Evolutionary conservation across 192 early-diverging fungal genomes (phyloP), one percentile per base, ranked within the genome.

Genomic region (Mortierella antarctica): DNA sequence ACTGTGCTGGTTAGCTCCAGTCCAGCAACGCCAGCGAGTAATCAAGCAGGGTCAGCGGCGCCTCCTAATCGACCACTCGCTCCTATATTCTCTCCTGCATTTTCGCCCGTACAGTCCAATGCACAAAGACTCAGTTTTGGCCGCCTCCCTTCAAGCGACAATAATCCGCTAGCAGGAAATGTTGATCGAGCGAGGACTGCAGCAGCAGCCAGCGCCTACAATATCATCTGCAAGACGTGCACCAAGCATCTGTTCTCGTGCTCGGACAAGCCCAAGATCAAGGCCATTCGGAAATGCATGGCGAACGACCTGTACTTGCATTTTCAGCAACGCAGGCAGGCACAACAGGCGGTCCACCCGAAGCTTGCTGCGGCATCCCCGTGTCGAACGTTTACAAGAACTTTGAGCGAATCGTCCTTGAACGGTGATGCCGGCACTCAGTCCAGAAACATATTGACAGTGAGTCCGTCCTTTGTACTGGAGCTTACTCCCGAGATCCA

Each of bases 241-340:
- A 31, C 14, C 47, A 49, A 67, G 15, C 52, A 40, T 0, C 12
- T 74, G 6, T 53, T 74, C 10, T 23, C 57, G 1, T 67, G 63
- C 41, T 46, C 72, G 9, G 64, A 51, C 41, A 15, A 51, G 12
- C 72, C 72, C 12, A 60, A 53, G 17, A 74, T 74, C 64, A 60
- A 61, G 57, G 44, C 41, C 20, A 50, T 74, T 4, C 48, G 59
- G 10, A 59, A 60, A 14, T 67, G 64, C 7, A 74, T 74, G 72
- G 72, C 72, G 6, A 31, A 50, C 6, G 56, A 66, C 10, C 11
- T 74, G 40, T 42, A 67, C 0, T 5, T 40, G 18, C 31, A 31
- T 31, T 31, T 31, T 3, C 31, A 31, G 31, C 31, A 31, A 31
- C 31, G 31, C 31, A 31, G 31, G 31, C 31, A 31, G 31, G 31